phyloP scores from a whole-genome alignment of 208 protist species.

The Zelonia costaricensis region DNA sequence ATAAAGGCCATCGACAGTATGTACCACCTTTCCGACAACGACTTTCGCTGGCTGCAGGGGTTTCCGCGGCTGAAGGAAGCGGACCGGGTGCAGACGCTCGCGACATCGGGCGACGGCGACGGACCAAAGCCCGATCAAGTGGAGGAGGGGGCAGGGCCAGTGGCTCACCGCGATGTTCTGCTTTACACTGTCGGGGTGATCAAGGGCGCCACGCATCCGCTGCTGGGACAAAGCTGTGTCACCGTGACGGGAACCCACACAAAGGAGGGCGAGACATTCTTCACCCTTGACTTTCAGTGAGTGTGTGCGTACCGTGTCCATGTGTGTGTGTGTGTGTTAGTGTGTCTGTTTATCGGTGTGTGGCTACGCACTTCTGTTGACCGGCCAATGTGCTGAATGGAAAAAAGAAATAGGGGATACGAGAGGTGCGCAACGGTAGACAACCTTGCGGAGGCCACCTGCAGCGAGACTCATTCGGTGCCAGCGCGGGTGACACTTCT shows the following conservation, averaged over 20 bases:
- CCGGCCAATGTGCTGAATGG: no score
- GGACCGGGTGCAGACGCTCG: constrained; percentile 38
- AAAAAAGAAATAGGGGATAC: no score
- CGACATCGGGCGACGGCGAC: constrained; percentile 21
- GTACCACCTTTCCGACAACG: constrained; percentile 59
- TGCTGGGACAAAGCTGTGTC: constrained; percentile 32
- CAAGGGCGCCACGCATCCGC: constrained; percentile 50
- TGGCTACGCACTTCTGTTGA: no score
- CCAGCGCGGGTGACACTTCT: no score
- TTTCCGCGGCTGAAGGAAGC: constrained; percentile 40
- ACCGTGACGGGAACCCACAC: constrained; percentile 48
- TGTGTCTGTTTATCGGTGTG: constrained; percentile 1
- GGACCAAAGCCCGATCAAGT: constrained; percentile 8
- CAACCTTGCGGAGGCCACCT: no score
- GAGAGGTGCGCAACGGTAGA: no score
- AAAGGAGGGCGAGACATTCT: constrained; percentile 64
- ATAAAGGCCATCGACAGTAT: constrained; percentile 67
- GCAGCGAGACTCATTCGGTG: no score
- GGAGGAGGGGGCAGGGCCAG: constrained; percentile 13
- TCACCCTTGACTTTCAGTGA: constrained; percentile 65
- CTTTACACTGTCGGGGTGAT: constrained; percentile 61
- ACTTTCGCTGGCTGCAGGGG: constrained; percentile 70
- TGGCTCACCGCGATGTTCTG: constrained; percentile 54
- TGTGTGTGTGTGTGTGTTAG: background rate
- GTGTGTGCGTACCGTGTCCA: background rate